These are phyloP conservation scores for Calonectria pauciramosa DNA, from an alignment of 2,329 filamentous ascomycete genomes.

Conservation along the genomic window DNA sequence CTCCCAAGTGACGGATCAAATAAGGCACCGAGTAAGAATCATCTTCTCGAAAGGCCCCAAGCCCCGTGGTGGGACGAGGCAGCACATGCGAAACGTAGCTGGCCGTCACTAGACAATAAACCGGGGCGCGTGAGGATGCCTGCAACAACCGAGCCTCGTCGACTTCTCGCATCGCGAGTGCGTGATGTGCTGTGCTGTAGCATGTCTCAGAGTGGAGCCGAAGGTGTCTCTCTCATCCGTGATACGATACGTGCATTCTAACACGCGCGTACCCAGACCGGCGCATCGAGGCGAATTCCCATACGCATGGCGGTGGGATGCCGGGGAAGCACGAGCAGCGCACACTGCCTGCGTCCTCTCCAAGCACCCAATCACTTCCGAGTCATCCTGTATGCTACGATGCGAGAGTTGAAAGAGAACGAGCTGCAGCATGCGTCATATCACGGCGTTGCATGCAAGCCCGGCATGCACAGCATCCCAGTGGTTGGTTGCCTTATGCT, in stretches of 20 bases:
- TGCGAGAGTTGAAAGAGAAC: background rate
- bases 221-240: conserved; percentile 17
- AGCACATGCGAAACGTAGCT: conserved; percentile 29
- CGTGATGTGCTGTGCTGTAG: conserved; percentile 8
- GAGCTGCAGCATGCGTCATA: background rate
- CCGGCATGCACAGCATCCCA: conserved; percentile 3
- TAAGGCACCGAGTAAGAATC: background rate
- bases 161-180: conserved; percentile 20
- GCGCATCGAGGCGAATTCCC: background rate
- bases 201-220: conserved; percentile 20
- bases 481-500: conserved; percentile 11
- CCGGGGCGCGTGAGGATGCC: conserved; percentile 20
- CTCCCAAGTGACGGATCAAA: background rate
- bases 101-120: conserved; percentile 39
- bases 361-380: conserved; percentile 3
- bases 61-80: conserved; percentile 39
- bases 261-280: background rate
- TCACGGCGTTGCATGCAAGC: conserved; percentile 9
- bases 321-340: background rate
- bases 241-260: background rate
- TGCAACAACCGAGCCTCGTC: conserved; percentile 27
- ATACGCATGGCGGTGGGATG: background rate
- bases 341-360: background rate
- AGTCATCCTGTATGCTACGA: background rate
- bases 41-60: conserved; percentile 29